Base-by-base conservation (phyloP, 257 asterid species). In the Mentha longifolia region DNA sequence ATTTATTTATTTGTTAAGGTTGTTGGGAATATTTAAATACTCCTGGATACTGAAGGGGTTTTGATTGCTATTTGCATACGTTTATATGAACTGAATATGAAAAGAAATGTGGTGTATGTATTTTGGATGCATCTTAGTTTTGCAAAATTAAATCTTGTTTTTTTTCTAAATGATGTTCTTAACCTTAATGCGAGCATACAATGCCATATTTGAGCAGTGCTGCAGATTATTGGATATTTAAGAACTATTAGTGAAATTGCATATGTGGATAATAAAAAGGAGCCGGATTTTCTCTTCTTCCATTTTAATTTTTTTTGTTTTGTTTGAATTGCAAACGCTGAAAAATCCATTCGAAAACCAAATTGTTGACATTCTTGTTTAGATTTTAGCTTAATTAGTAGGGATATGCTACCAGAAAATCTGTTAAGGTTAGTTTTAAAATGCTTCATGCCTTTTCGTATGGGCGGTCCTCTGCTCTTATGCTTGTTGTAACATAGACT, bases 41-140 rank as follows among this genome's bases (percentile, higher is more conserved):
- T 58, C 45, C 56, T 64, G 57, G 12, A 28, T 28, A 22, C 10
- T 9, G 22, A 9, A 42, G 17, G 70, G 78, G 54, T 51, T 65
- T 72, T 7, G 51, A 57, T 14, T 30, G 47, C 39, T 47, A n/a
- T n/a, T 0, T n/a, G 20, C 46, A 52, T 55, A 31, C 31, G 65
- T 45, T 65, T 51, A 20, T 33, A 35, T 58, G 28, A 76, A 72
- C 14, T 66, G 57, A 55, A 49, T 22, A 73, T 72, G 66, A 54
- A 51, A 52, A 61, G 49, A 63, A 61, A 37, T 50, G 5, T 64
- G 31, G 39, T 64, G 22, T 58, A 31, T 31, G 30, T 19, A 15
- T 57, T 68, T 11, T 52, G 67, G 45, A 42, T 54, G 37, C 3
- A 16, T 46, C 39, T 11, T 45, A 39, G 0, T 58, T 47, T 61